Conservation (phyloP, 2,329 filamentous ascomycete genomes). For the Sclerotinia borealis region DNA sequence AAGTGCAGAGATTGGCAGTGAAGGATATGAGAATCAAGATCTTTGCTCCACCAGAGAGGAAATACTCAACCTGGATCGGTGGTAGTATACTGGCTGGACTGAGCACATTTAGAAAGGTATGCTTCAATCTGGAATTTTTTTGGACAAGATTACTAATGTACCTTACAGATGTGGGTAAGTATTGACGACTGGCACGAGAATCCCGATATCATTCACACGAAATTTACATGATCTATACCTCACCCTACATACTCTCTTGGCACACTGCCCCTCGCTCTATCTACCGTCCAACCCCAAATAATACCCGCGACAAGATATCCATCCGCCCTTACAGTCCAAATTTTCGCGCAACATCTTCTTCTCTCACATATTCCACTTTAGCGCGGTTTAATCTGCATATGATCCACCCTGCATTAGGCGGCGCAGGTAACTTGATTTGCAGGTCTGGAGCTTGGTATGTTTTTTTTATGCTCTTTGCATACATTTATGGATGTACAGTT, state of each 20-base stretch:
- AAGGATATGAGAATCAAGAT: conserved; percentile 99
- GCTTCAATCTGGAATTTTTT: conserved; percentile 24
- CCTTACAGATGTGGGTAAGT: conserved; percentile 91
- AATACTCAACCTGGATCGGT: conserved; percentile 99
- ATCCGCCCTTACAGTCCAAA: background rate
- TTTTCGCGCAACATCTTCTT: background rate
- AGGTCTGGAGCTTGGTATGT: background rate
- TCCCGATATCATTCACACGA: conserved; percentile 96
- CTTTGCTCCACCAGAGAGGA: conserved; percentile 92
- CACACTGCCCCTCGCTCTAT: background rate
- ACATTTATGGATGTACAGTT: conserved; percentile 4
- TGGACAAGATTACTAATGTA: conserved; percentile 16
- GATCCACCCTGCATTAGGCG: conserved; percentile 3
- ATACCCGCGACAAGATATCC: background rate
- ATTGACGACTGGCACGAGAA: conserved; percentile 99
- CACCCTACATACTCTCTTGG: background rate
- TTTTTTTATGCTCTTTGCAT: background rate
- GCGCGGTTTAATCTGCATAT: conserved; percentile 8
- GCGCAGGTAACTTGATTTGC: background rate
- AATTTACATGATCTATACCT: conserved; percentile 62
- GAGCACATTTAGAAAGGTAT: conserved; percentile 96
- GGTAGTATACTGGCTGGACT: conserved; percentile 93
- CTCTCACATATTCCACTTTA: conserved; percentile 8
- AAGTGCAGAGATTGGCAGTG: conserved; percentile 88
- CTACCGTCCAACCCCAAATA: background rate